phyloP scores from a whole-genome alignment of 768 basidiomycete genomes.

The Cantharellus cinnabarinus region DNA sequence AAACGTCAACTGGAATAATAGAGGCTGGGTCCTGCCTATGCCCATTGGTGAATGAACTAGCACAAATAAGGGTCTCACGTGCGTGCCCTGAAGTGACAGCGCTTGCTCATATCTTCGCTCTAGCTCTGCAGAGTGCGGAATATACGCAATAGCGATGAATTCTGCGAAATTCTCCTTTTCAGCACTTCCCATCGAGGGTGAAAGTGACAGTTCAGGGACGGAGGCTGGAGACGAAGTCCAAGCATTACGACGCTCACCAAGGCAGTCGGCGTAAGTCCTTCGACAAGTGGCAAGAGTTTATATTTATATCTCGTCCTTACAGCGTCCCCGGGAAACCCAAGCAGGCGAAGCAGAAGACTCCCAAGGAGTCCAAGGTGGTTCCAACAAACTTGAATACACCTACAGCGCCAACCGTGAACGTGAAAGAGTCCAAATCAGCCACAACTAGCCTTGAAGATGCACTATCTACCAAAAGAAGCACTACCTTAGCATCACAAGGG shows the following conservation, averaged over 20 bases:
- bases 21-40: too few relatives aligned
- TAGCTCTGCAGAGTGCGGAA: neutral
- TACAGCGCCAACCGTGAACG: too few relatives aligned
- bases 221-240: neutral
- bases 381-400: too few relatives aligned
- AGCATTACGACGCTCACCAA: neutral
- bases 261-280: neutral
- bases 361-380: neutral
- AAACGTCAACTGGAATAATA: too few relatives aligned
- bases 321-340: neutral
- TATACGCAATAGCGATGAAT: neutral
- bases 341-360: neutral
- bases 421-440: neutral
- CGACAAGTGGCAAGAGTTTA: neutral
- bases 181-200: neutral
- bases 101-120: neutral
- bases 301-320: neutral
- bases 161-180: conserved; percentile 2
- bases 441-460: neutral
- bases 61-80: neutral
- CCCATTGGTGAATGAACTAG: neutral
- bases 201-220: neutral
- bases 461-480: neutral
- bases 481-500: neutral
- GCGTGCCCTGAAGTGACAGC: neutral